Conservation (phyloP, 805 yeast genomes). For the Cyberlindnera mycetangii region DNA sequence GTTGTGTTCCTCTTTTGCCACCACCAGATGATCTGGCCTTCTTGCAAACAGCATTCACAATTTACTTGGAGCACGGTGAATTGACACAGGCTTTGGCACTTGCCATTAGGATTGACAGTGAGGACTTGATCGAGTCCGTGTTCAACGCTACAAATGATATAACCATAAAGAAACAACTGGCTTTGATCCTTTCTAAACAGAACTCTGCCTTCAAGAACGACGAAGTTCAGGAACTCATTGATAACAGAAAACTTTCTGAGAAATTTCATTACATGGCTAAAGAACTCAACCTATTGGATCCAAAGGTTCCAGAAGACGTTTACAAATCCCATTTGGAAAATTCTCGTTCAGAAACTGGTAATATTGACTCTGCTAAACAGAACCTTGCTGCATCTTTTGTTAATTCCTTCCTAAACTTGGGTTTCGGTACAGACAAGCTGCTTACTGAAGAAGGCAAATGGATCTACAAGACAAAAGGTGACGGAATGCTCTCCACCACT, state of each 20-base stretch:
- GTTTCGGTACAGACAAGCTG: slow-evolving; percentile 83
- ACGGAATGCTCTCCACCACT: slow-evolving; percentile 87
- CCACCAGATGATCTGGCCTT: slow-evolving; percentile 91
- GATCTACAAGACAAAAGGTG: slow-evolving; percentile 89
- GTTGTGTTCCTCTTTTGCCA: slow-evolving; percentile 94
- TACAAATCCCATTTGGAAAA: slow-evolving; percentile 88
- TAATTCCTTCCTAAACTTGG: slow-evolving; percentile 86
- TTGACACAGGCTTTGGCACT: slow-evolving; percentile 86
- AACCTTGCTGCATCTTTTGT: slow-evolving; percentile 94
- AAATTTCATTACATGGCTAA: slow-evolving; percentile 77
- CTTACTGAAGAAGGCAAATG: slow-evolving; percentile 77
- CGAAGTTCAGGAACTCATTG: slow-evolving; percentile 78
- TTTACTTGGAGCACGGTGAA: slow-evolving; percentile 74
- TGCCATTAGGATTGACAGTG: slow-evolving; percentile 88
- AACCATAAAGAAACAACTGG: slow-evolving; percentile 82
- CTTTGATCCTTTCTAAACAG: slow-evolving; percentile 83
- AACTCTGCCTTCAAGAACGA: slow-evolving; percentile 74
- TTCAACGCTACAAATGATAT: slow-evolving; percentile 77
- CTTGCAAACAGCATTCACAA: slow-evolving; percentile 82
- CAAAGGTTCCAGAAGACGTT: slow-evolving; percentile 93
- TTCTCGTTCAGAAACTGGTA: slow-evolving; percentile 50
- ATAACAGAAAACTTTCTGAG: slow-evolving; percentile 75
- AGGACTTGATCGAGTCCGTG: slow-evolving; percentile 69
- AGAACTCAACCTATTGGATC: slow-evolving; percentile 84
- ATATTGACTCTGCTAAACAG: slow-evolving; percentile 89